These are phyloP conservation scores for Clavaria fumosa DNA, from an alignment of 768 basidiomycete genomes.

Conservation along the genomic window DNA sequence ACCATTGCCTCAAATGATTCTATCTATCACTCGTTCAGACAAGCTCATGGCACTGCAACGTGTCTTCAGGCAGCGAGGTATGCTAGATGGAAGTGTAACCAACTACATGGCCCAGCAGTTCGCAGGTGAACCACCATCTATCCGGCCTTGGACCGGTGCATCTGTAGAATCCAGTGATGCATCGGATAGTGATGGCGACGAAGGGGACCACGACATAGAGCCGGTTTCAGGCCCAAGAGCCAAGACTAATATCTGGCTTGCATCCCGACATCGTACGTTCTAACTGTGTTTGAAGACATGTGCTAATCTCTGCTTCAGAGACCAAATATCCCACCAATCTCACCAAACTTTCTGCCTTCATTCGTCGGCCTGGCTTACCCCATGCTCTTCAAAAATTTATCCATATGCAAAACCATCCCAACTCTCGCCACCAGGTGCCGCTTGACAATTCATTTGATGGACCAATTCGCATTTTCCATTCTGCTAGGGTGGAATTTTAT, in stretches of 20 bases:
- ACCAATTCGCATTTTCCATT: constrained; percentile 3
- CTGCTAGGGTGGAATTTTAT: constrained; percentile 9
- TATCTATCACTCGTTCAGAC: constrained; percentile 17
- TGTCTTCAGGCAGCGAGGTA: constrained; percentile 10
- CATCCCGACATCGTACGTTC: background rate
- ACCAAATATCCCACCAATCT: background rate
- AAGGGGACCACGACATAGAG: background rate
- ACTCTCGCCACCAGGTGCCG: constrained; percentile 1
- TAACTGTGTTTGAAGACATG: background rate
- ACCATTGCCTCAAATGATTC: constrained; percentile 23
- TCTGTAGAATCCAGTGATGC: background rate
- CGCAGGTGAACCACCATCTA: background rate
- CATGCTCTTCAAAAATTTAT: constrained; percentile 13
- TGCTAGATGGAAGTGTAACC: constrained; percentile 5
- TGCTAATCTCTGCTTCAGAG: background rate
- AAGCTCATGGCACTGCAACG: constrained; percentile 14
- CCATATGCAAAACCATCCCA: background rate
- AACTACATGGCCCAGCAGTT: background rate
- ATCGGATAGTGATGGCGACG: background rate
- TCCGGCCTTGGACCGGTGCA: background rate
- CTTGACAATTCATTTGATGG: constrained; percentile 1
- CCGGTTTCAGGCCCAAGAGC: background rate
- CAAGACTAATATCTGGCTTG: background rate
- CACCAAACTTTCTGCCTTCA: background rate
- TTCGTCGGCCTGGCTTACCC: constrained; percentile 11